Base-by-base conservation (phyloP, 139 green algal species). In the Eudorina sp. region DNA sequence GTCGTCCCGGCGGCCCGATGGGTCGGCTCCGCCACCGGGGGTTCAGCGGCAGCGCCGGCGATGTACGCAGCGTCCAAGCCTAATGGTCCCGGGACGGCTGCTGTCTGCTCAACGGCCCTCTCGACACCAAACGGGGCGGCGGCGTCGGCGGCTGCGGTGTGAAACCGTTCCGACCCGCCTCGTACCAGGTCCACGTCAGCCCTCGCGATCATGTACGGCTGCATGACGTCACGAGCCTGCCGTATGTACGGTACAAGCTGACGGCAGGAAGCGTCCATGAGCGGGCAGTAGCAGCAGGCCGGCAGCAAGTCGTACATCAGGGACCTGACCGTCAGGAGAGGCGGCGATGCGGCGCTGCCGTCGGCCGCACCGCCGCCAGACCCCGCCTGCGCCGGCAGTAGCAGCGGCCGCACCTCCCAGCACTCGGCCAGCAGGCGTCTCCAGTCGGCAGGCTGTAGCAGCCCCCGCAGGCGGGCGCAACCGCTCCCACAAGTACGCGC, bases 221-320 rank as follows among this genome's bases (percentile, higher is more conserved):
- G 48, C 38, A 48, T 27, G 55, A 14, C 1, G 14, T 7, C 40
- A 23, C 46, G 46, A 23, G 55, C 70, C 51, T 46, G 70, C 38
- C 48, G 66, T 76, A 81, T 3, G 68, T 60, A 72, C 66, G 48
- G 68, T 46, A 73, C 7, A 18, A 72, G 18, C 3, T 45, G 1
- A 7, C 62, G 41, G 7, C 25, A 13, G 43, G 41, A 9, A 6
- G 69, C 62, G 31, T 53, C 69, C 87, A 90, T 88, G 23, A 90
- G 38, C 4, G 87, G 69, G 55, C 78, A 88, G 69, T 88, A 79
- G 29, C 55, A 53, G 40, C 51, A 55, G 31, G 41, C 27, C 36
- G 87, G 69, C 55, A 90, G 55, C 53, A 90, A 41, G 53, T 78
- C 4, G 0, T 66, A 53, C 66, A 90, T 45, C 53, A 90, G 23